Evolutionary conservation across 208 protist species (phyloP).

Genomic region (Crithidia fasciculata): DNA sequence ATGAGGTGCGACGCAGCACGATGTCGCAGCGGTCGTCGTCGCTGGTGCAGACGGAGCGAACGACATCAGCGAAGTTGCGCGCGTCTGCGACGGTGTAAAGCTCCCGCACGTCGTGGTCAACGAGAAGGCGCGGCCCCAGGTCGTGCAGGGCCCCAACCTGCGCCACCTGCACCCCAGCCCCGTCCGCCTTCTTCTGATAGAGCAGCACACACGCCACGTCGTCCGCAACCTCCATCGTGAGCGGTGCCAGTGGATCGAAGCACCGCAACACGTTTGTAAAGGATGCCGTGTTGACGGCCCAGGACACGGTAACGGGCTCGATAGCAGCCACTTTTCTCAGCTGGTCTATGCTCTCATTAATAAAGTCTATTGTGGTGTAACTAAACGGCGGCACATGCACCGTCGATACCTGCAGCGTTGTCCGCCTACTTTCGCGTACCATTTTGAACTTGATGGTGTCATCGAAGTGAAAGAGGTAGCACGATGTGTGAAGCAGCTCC

Average conservation of each 20-base stretch:
- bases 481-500: slow-evolving; percentile 24
- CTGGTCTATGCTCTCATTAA: slow-evolving; percentile 1
- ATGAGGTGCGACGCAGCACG: slow-evolving; percentile 38
- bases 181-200: slow-evolving; percentile 41
- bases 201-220: slow-evolving; percentile 49
- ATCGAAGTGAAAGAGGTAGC: slow-evolving; percentile 49
- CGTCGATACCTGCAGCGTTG: slow-evolving; percentile 40
- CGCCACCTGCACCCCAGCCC: slow-evolving; percentile 38
- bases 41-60: slow-evolving; percentile 40
- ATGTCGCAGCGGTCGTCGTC: slow-evolving; percentile 57
- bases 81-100: slow-evolving; percentile 58
- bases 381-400: slow-evolving; percentile 56
- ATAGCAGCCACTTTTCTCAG: slow-evolving; percentile 12
- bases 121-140: slow-evolving; percentile 63
- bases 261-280: slow-evolving; percentile 48
- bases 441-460: slow-evolving; percentile 51
- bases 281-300: slow-evolving; percentile 52
- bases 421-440: slow-evolving; percentile 14
- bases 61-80: slow-evolving; percentile 55
- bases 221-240: slow-evolving; percentile 48
- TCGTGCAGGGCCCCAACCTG: slow-evolving; percentile 64
- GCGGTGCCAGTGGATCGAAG: slow-evolving; percentile 46
- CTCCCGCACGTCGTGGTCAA: slow-evolving; percentile 45
- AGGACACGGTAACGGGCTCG: slow-evolving; percentile 34
- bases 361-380: slow-evolving; percentile 59